Evolutionary conservation across 306 rosid species (phyloP).

Genomic region (Pterocarpus macrocarpus): DNA sequence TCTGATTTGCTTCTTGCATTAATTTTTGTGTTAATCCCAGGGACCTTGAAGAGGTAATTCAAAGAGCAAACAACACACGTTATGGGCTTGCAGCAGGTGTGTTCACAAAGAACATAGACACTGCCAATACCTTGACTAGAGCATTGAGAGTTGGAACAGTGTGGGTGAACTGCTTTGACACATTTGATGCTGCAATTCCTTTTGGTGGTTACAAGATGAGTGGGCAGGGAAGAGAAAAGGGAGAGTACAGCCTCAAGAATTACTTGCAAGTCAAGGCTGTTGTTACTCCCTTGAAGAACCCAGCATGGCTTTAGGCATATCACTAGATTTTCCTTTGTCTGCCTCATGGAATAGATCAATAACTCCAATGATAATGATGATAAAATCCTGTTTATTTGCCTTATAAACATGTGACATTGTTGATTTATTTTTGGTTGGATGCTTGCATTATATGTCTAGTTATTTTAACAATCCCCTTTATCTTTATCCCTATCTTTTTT

Average conservation of each 20-base stretch:
- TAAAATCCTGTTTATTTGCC: slow-evolving; percentile 34
- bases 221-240: slow-evolving; percentile 93
- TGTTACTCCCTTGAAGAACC: slow-evolving; percentile 73
- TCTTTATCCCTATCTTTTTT: background rate
- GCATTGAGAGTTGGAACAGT: slow-evolving; percentile 84
- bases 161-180: slow-evolving; percentile 83
- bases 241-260: slow-evolving; percentile 74
- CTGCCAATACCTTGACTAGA: slow-evolving; percentile 77
- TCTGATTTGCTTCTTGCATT: background rate
- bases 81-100: slow-evolving; percentile 96
- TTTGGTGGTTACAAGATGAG: slow-evolving; percentile 98
- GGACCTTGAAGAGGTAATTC: slow-evolving; percentile 75
- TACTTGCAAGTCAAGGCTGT: slow-evolving; percentile 98
- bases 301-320: slow-evolving; percentile 80
- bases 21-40: slow-evolving; percentile 53
- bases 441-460: slow-evolving; percentile 6
- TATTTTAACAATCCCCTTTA: background rate
- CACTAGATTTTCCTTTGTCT: background rate
- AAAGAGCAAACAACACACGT: slow-evolving; percentile 69
- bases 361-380: slow-evolving; percentile 35
- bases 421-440: background rate
- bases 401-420: background rate
- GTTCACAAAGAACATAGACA: slow-evolving; percentile 73
- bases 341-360: slow-evolving; percentile 1
- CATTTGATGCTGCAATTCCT: slow-evolving; percentile 91